Base-by-base conservation (phyloP, 2,329 filamentous ascomycete genomes). In the Ascochyta pisi region DNA sequence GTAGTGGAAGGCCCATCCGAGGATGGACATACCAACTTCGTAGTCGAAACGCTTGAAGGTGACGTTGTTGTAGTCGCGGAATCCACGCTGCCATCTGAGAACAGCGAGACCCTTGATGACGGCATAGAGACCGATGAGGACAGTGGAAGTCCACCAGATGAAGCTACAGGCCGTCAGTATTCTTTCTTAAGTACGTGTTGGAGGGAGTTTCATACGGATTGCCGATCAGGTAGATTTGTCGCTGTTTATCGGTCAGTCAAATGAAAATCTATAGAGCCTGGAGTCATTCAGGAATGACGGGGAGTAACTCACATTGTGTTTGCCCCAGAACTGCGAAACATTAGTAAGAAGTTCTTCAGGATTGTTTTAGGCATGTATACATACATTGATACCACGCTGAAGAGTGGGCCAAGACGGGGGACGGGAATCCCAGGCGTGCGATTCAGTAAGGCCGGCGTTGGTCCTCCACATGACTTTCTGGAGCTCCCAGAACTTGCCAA, bases 381-480 rank as follows among this genome's bases (percentile, higher is more conserved):
- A 26, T 26, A 26, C 24, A 82, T 99, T 99, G 83, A 99, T 99
- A 69, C 95, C 95, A 60, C 95, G 91, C 65, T 86, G 86, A 48
- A 99, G 86, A 54, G 96, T 85, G 22, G 95, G 95, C 95, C 95
- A 99, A 6, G 92, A 94, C 31, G 87, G 86, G 29, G 95, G 95
- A 41, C 95, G 90, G 42, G 95, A 98, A 75, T 99, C 95, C 95
- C 96, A 99, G 48, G 93, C 92, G 73, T 99, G 95, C 16, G 93
- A 96, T 71, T 99, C 95, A 24, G 95, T 91, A 44, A 99, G 86
- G 39, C 95, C 95, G 29, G 95, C 95, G 73, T 99, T 99, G 33
- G 95, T 99, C 69, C 85, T 92, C 95, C 95, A 99, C 95, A 99
- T 99, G 62, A 99, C 95, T 77, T 90, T 89, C 74, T 99, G 93